Conservation (phyloP, 495 filamentous ascomycete species). For the Penicillium arizonense region DNA sequence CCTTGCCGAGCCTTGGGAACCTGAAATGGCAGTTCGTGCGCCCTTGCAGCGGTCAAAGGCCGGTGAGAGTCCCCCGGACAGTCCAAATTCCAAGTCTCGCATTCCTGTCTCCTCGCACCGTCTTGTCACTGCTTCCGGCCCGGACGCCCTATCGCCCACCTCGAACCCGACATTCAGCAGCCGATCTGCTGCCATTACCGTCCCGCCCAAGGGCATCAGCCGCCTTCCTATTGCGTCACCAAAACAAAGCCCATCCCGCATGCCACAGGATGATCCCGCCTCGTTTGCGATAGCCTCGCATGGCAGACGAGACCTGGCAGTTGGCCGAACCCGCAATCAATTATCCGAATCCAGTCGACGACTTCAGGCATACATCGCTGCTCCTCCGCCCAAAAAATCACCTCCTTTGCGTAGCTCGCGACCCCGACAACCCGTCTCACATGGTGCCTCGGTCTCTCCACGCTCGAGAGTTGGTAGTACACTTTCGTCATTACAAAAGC, state of each 20-base stretch:
- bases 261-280: conserved; percentile 28
- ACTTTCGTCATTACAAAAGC: conserved; percentile 41
- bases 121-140: conserved; percentile 44
- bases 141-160: conserved; percentile 42
- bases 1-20: conserved; percentile 29
- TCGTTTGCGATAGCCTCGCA: conserved; percentile 36
- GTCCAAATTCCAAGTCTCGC: conserved; percentile 53
- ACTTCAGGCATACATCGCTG: conserved; percentile 65
- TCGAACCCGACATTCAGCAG: conserved; percentile 44
- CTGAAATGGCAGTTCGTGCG: conserved; percentile 39
- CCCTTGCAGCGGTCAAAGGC: conserved; percentile 33
- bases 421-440: conserved; percentile 75
- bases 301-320: conserved; percentile 29
- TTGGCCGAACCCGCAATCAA: conserved; percentile 35
- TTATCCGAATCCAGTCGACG: conserved; percentile 45
- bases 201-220: conserved; percentile 46
- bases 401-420: conserved; percentile 81
- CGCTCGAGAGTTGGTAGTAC: conserved; percentile 57
- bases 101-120: conserved; percentile 56
- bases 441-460: conserved; percentile 64
- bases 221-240: conserved; percentile 44
- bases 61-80: conserved; percentile 28
- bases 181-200: conserved; percentile 27
- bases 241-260: conserved; percentile 31
- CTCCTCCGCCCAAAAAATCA: conserved; percentile 60